A percentile compares a stretch with the other conserved stretches of the same genome.
Evolutionary conservation across 176 grass and related monocot genomes (phyloP).

Genomic region (Areca catechu): DNA sequence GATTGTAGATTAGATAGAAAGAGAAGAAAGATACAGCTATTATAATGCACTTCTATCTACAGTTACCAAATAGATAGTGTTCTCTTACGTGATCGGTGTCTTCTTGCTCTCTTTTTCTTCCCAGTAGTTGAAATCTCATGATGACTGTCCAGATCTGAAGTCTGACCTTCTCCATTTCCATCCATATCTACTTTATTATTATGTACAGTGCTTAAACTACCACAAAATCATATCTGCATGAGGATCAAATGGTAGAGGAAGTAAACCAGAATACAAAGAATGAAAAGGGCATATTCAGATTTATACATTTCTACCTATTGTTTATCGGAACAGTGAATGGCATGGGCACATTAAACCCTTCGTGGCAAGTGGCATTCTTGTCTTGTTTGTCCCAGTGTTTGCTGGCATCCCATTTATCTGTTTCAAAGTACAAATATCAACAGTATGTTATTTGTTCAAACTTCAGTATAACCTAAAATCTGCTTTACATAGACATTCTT

Average conservation of each 20-base stretch:
- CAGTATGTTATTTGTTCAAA: neutral
- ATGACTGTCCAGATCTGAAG: conserved; percentile 23
- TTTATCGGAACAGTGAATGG: conserved; percentile 24
- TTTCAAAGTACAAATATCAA: conserved; percentile 5
- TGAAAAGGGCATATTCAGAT: neutral
- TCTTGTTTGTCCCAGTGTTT: conserved; percentile 24
- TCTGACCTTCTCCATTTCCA: conserved; percentile 26
- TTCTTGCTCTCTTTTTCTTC: conserved; percentile 79
- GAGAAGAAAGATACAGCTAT: neutral
- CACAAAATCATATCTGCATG: conserved; percentile 22
- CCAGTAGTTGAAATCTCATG: conserved; percentile 26
- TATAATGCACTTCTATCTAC: too few species aligned
- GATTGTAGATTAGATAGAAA: neutral
- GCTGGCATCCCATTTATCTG: conserved; percentile 22
- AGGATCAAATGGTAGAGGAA: conserved; percentile 11
- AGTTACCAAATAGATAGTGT: conserved; percentile 19
- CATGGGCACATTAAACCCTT: conserved; percentile 19
- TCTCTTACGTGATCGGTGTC: conserved; percentile 54
- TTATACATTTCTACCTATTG: conserved; percentile 26
- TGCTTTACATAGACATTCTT: too few species aligned
- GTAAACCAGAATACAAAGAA: conserved; percentile 4
- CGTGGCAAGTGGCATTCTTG: conserved; percentile 7
- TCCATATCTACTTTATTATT: conserved; percentile 24
- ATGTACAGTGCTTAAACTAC: conserved; percentile 32
- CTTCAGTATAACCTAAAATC: neutral